These are phyloP conservation scores for Mucor lusitanicus DNA, from an alignment of 371 early-diverging fungal genomes.

Conservation along the genomic window DNA sequence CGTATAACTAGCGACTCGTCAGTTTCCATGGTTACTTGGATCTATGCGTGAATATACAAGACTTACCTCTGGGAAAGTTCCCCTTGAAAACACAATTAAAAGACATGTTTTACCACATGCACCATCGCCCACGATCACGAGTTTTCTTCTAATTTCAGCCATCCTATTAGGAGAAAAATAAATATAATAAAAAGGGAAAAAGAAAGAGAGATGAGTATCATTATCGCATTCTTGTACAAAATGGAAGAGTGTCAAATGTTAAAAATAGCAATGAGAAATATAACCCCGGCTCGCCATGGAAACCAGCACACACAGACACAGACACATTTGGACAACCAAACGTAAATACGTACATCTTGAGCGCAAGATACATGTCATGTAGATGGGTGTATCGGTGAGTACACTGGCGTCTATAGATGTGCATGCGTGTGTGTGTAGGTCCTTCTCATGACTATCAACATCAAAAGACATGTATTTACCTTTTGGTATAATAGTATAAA, in stretches of 20 bases:
- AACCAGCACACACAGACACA: not conserved
- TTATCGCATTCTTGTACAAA: not conserved
- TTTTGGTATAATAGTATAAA: constrained; percentile 3
- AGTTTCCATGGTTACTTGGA: not conserved
- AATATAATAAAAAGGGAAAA: not conserved
- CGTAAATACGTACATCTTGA: not conserved
- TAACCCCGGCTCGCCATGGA: not conserved
- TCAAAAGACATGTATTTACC: not conserved
- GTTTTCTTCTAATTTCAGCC: constrained; percentile 91
- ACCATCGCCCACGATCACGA: constrained; percentile 98
- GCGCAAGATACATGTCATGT: not conserved
- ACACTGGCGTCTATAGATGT: not conserved
- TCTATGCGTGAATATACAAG: not conserved
- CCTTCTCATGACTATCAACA: not conserved
- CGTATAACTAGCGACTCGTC: constrained; percentile 57
- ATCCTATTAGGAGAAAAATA: constrained; percentile 33
- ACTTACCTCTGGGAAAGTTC: constrained; percentile 88
- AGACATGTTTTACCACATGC: constrained; percentile 98
- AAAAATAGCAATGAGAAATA: not conserved
- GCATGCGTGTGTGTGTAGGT: not conserved
- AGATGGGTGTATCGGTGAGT: not conserved
- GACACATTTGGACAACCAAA: not conserved
- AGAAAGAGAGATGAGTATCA: not conserved
- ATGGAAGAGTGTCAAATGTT: not conserved
- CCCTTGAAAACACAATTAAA: constrained; percentile 92